Conservation (phyloP, 257 asterid genomes). For the Solanum sitiens region DNA sequence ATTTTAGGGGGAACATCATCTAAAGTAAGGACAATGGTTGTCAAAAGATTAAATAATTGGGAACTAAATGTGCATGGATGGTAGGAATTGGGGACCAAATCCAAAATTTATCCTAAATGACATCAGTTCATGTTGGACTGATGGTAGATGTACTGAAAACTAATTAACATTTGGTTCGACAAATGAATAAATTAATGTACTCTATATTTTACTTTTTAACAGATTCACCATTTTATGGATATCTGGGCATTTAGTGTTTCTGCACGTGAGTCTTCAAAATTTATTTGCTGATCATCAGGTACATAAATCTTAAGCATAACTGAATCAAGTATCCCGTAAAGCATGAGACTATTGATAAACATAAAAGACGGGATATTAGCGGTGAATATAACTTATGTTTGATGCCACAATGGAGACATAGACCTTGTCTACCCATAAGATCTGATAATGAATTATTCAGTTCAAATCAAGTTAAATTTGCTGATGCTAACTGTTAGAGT, state of each 20-base stretch:
- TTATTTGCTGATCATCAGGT: too few species aligned
- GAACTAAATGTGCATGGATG: not conserved
- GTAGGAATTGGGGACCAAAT: not conserved
- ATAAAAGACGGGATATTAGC: not conserved
- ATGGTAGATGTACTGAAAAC: too few species aligned
- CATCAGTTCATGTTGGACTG: too few species aligned
- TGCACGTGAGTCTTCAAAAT: too few species aligned
- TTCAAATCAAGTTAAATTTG: not conserved
- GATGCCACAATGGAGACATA: constrained; percentile 16
- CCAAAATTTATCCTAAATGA: not conserved
- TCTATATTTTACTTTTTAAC: too few species aligned
- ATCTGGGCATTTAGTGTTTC: too few species aligned
- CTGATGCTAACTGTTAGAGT: not conserved
- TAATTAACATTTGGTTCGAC: too few species aligned
- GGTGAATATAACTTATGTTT: not conserved
- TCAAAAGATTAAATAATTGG: not conserved
- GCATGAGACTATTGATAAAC: not conserved
- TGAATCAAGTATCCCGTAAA: too few species aligned
- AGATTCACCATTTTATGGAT: too few species aligned
- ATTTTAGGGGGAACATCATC: too few species aligned
- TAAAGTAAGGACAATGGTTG: too few species aligned
- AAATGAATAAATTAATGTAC: not conserved
- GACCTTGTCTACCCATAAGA: constrained; percentile 16
- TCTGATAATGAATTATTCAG: not conserved
- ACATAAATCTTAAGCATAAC: too few species aligned